A percentile compares a stretch with the other conserved stretches of the same genome.
phyloP scores from a whole-genome alignment of 148 eudicot genomes.

The Diospyros lotus region DNA sequence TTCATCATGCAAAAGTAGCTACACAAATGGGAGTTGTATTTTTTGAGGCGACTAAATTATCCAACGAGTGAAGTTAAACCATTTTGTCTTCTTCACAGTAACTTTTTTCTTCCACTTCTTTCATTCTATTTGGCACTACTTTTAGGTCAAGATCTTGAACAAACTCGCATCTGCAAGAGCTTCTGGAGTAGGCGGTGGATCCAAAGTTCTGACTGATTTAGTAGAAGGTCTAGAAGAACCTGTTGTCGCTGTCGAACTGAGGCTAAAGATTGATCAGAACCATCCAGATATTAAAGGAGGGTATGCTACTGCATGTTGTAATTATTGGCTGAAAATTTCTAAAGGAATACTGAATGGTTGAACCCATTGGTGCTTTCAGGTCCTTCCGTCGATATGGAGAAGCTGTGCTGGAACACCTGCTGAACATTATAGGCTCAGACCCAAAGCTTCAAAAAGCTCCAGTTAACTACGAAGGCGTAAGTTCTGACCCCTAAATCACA shows the following conservation, averaged over 20 bases:
- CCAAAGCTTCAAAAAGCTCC: constrained; percentile 78
- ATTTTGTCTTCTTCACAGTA: background rate
- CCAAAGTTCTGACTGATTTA: constrained; percentile 88
- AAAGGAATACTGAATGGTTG: constrained; percentile 9
- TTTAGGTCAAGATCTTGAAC: constrained; percentile 87
- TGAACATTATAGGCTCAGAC: constrained; percentile 53
- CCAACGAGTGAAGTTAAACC: background rate
- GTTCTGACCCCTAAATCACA: constrained; percentile 19
- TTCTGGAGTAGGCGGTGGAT: constrained; percentile 62
- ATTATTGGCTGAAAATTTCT: constrained; percentile 5
- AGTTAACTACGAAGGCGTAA: constrained; percentile 95
- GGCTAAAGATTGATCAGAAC: constrained; percentile 77
- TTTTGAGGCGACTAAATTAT: background rate
- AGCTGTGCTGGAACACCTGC: constrained; percentile 74
- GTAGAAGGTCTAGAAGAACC: constrained; percentile 85
- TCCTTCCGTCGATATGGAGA: constrained; percentile 92
- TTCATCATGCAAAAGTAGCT: background rate
- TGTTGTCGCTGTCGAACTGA: constrained; percentile 65
- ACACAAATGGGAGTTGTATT: background rate
- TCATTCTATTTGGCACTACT: background rate
- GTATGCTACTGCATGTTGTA: constrained; percentile 36
- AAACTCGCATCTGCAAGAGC: constrained; percentile 94
- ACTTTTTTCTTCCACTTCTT: background rate
- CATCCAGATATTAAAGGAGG: constrained; percentile 89
- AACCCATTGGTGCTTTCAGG: constrained; percentile 36